Base-by-base conservation (phyloP, 352 stramenopile species). In the Pythium dissimile region DNA sequence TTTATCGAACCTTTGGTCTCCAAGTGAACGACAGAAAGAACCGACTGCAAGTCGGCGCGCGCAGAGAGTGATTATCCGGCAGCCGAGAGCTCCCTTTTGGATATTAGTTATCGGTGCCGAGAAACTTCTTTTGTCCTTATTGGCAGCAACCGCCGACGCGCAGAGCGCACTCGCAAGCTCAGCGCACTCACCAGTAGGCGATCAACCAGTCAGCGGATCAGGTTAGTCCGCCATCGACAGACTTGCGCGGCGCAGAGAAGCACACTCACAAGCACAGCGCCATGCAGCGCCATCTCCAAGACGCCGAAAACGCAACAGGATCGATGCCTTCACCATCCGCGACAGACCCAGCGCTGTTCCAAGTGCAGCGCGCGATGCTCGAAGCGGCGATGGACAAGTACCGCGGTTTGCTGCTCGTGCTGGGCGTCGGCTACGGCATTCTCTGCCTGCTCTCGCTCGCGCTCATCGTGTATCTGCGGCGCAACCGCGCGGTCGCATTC, bases 391-490 rank as follows among this genome's bases (percentile, higher is more conserved):
- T 66, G 44, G 28, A 13, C 27, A 60, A 66, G 42, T 54, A 60
- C 50, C 42, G 50, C 18, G 47, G 58, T 1, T 32, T 64, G 37
- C 38, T 64, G 37, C 24, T 64, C 21, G 56, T 57, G 38, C 47
- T 64, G 18, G 56, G 27, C 20, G 30, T 55, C 27, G 54, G 54
- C 20, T 62, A 62, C 45, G 45, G 45, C 34, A 62, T 56, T 78
- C 51, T 59, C 52, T 34, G 27, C 5, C 20, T 52, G 30, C 52
- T 59, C 37, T 57, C 49, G 24, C 24, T 38, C 20, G 41, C 54
- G 28, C 52, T 64, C 38, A 66, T 92, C 30, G 44, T 77, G 6
- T 82, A 89, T 54, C 72, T 90, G 54, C 68, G 73, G 1, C 49
- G 75, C 54, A 72, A 86, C 42, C 72, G 77, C 11, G 61, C 60